Percentiles rank a stretch among this genome's conserved stretches.
Evolutionary conservation across 164 flowering plant genomes (phyloP).

Genomic region (Tinospora cordifolia): DNA sequence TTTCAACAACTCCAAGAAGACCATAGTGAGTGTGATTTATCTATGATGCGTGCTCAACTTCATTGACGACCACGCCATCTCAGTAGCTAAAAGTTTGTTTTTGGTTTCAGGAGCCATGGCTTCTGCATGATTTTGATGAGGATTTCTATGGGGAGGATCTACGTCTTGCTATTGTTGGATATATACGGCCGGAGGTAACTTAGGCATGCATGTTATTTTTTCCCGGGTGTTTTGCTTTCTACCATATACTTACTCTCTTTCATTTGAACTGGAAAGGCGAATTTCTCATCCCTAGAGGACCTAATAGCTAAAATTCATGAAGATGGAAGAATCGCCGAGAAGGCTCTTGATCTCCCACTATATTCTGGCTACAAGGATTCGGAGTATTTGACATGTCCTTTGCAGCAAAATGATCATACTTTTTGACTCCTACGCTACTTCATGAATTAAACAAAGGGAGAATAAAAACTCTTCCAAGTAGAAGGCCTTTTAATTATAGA

Average conservation of each 20-base stretch:
- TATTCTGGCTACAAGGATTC: slow-evolving; percentile 51
- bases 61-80: not conserved
- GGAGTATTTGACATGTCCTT: slow-evolving; percentile 33
- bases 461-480: not conserved
- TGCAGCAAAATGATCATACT: slow-evolving; percentile 13
- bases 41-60: not conserved
- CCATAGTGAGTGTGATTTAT: slow-evolving; percentile 57
- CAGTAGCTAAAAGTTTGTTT: slow-evolving; percentile 4
- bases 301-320: slow-evolving; percentile 66
- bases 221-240: not conserved
- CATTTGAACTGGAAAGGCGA: slow-evolving; percentile 40
- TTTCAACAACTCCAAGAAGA: slow-evolving; percentile 80
- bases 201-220: not conserved
- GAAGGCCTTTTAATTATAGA: too few relatives aligned
- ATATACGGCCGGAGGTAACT: slow-evolving; percentile 81
- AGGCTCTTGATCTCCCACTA: slow-evolving; percentile 72
- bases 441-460: not conserved
- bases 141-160: slow-evolving; percentile 93
- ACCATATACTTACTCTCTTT: slow-evolving; percentile 1
- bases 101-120: slow-evolving; percentile 80
- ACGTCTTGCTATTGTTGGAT: slow-evolving; percentile 72
- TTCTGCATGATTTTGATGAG: slow-evolving; percentile 74
- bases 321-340: slow-evolving; percentile 65
- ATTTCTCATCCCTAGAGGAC: slow-evolving; percentile 68
- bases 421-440: not conserved